Conservation (phyloP, 192 early-diverging fungal species). For the Backusella psychrophila region DNA sequence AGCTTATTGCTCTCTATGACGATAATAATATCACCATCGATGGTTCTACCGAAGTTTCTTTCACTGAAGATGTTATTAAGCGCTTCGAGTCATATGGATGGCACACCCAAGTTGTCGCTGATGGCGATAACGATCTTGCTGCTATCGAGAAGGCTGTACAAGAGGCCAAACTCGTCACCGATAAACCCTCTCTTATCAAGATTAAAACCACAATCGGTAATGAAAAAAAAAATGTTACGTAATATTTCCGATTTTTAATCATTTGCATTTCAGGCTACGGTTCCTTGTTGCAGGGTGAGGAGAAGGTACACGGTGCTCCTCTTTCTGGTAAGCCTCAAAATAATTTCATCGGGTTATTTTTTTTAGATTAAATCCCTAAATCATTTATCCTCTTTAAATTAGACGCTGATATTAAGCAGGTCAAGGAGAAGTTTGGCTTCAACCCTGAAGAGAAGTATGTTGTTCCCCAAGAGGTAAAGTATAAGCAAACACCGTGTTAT, state of each 20-base stretch:
- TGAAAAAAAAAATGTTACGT: neutral
- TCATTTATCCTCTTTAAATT: neutral
- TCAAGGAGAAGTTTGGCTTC: slow-evolving; percentile 86
- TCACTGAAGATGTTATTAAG: slow-evolving; percentile 89
- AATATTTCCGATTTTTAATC: neutral
- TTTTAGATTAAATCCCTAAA: neutral
- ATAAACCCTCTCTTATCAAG: slow-evolving; percentile 90
- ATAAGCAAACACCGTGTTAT: neutral
- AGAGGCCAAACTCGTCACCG: slow-evolving; percentile 77
- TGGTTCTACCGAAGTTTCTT: slow-evolving; percentile 80
- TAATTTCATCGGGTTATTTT: neutral
- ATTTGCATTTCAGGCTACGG: slow-evolving; percentile 57
- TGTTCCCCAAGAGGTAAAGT: slow-evolving; percentile 54
- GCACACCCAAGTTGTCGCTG: slow-evolving; percentile 73
- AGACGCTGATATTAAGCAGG: slow-evolving; percentile 71
- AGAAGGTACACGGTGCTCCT: slow-evolving; percentile 87
- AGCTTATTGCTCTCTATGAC: slow-evolving; percentile 94
- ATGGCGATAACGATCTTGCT: slow-evolving; percentile 79
- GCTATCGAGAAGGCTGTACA: slow-evolving; percentile 75
- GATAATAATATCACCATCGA: slow-evolving; percentile 96
- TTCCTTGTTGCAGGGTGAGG: slow-evolving; percentile 83
- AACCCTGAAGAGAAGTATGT: slow-evolving; percentile 70
- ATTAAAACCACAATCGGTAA: slow-evolving; percentile 90
- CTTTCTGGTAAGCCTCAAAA: slow-evolving; percentile 44
- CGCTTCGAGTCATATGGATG: slow-evolving; percentile 94